Percentiles rank a stretch among this genome's conserved stretches.
These are phyloP conservation scores for Heliamphora exappendiculata DNA, from an alignment of 148 eudicot genomes.

Conservation along the genomic window DNA sequence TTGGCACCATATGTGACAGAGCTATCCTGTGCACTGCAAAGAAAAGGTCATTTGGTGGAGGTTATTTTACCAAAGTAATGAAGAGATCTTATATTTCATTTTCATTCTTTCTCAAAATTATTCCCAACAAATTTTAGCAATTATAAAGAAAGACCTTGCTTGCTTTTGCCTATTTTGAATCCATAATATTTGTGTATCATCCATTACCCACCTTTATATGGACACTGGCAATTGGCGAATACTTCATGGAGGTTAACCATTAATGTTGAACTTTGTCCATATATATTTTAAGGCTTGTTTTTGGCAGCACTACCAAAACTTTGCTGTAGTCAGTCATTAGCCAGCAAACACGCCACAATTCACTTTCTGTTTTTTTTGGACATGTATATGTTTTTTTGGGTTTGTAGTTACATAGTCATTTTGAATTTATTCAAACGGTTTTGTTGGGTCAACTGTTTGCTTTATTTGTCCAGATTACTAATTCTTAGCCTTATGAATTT, in stretches of 20 bases:
- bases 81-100: slow-evolving; percentile 10
- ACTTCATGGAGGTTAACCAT: background rate
- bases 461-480: background rate
- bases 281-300: background rate
- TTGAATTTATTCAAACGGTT: background rate
- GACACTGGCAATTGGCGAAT: background rate
- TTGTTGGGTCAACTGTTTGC: background rate
- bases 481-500: background rate
- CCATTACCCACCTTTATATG: background rate
- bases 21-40: slow-evolving; percentile 54
- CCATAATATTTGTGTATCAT: background rate
- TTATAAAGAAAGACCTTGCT: background rate
- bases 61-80: slow-evolving; percentile 73
- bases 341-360: background rate
- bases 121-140: background rate
- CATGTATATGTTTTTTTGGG: background rate
- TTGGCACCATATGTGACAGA: slow-evolving; percentile 65
- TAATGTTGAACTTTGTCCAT: background rate
- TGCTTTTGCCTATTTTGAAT: background rate
- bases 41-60: slow-evolving; percentile 62
- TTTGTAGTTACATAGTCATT: background rate
- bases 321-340: background rate
- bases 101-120: slow-evolving; percentile 4
- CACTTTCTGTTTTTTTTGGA: background rate
- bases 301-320: background rate